These are phyloP conservation scores for Malus sieversii DNA, from an alignment of 306 rosid species.

Conservation along the genomic window DNA sequence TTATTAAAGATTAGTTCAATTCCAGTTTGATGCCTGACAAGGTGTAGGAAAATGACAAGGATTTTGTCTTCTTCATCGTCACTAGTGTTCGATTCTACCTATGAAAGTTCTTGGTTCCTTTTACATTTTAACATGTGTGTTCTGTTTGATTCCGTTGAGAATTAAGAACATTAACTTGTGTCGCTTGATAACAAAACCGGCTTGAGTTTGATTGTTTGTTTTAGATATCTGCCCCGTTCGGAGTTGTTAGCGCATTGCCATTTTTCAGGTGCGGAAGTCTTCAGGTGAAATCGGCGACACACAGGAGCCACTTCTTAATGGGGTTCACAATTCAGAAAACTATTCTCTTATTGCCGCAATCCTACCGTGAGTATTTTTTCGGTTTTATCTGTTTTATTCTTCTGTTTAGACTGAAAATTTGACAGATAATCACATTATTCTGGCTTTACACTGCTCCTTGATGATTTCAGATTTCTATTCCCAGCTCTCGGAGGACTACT, in stretches of 20 bases:
- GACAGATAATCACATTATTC: slow-evolving; percentile 2
- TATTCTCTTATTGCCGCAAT: slow-evolving; percentile 59
- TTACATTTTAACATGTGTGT: neutral
- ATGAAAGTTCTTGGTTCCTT: neutral
- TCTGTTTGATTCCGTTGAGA: neutral
- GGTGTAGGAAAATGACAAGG: neutral
- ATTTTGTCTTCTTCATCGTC: neutral
- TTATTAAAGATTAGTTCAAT: neutral
- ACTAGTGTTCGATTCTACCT: neutral
- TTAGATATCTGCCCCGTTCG: neutral
- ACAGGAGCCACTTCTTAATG: slow-evolving; percentile 55
- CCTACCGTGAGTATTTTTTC: slow-evolving; percentile 61
- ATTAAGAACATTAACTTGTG: neutral
- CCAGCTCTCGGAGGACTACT: slow-evolving; percentile 92
- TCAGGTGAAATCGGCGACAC: slow-evolving; percentile 37
- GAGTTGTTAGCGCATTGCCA: slow-evolving; percentile 12
- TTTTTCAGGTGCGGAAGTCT: slow-evolving; percentile 42
- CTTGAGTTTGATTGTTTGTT: neutral
- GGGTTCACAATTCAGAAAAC: slow-evolving; percentile 32
- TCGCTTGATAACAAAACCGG: neutral
- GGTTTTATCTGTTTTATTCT: neutral
- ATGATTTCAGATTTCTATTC: slow-evolving; percentile 74
- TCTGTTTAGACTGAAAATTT: neutral
- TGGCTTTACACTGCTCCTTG: neutral
- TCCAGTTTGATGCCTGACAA: neutral